Base-by-base conservation (phyloP, 2,329 filamentous ascomycete species). In the Calonectria naviculata region DNA sequence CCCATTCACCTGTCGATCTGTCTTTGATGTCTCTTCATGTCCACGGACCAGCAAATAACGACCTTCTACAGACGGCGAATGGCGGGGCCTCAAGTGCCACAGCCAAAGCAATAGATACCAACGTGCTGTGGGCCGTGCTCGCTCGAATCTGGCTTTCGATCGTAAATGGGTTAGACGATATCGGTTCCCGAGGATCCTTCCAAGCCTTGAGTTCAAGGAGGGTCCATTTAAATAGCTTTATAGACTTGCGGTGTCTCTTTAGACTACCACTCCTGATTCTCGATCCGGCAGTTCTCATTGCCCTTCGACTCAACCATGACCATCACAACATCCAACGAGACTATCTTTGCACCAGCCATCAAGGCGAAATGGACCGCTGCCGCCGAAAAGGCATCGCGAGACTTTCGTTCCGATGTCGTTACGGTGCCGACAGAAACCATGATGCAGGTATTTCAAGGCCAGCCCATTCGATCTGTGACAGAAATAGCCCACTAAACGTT, bases 401-500 rank as follows among this genome's bases (percentile, higher is more conserved):
- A 79, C 67, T 79, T 78, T 44, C 75, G 78, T 38, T 78, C 78
- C 44, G 78, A 79, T 78, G 78, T 79, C 17, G 73, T 79, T 7
- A 79, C 78, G 2, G 77, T 78, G 4, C 78, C 76, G 2, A 69
- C 74, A 2, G 75, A 79, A 28, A 67, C 71, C 13, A 79, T 78
- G 78, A 79, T 79, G 78, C 70, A 78, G 41, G 73, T 71, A 56
- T 41, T 29, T 36, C 24, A n/a, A 38, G 13, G 21, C 9, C 8
- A 26, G 12, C 34, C 4, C 15, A 26, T 26, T 9, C 10, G 24
- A 26, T 15, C 17, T 38, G 21, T 10, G 5, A 4, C 19, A 58
- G 31, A 15, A 17, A 4, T 28, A 4, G n/a, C 13, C 52, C 21
- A 13, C 52, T 58, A 17, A 44, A 62, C 36, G 13, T 21, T 8